These are phyloP conservation scores for Acanthamoeba healyi DNA, from an alignment of 208 protist species.

Conservation along the genomic window DNA sequence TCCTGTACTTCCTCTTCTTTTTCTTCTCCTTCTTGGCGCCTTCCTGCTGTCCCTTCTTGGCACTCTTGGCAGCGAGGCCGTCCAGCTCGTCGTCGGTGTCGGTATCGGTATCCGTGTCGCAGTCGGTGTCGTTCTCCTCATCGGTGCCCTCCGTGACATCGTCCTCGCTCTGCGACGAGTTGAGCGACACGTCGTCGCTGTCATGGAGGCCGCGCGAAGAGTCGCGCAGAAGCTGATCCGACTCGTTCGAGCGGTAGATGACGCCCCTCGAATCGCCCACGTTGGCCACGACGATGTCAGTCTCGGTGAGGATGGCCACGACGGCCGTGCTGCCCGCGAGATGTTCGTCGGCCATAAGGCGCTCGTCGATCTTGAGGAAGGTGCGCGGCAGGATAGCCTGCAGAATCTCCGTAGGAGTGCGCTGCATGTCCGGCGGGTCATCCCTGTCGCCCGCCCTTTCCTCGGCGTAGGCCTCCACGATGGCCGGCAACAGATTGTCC, in stretches of 20 bases:
- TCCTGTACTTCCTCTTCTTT: not conserved
- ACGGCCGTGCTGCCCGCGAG: conserved; percentile 50
- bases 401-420: not conserved
- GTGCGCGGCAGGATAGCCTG: conserved; percentile 31
- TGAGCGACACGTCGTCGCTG: not conserved
- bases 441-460: not conserved
- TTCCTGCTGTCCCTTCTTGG: not conserved
- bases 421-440: not conserved
- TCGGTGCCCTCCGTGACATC: conserved; percentile 8
- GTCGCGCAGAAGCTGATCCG: not conserved
- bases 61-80: not conserved
- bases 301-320: conserved; percentile 37
- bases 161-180: conserved; percentile 4
- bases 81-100: not conserved
- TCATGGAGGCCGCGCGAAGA: not conserved
- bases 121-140: not conserved
- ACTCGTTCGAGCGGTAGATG: not conserved
- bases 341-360: not conserved
- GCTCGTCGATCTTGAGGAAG: conserved; percentile 36
- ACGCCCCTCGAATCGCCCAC: conserved; percentile 26
- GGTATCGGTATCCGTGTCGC: not conserved
- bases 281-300: conserved; percentile 36
- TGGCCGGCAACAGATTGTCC: not conserved
- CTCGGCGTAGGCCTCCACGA: conserved; percentile 9
- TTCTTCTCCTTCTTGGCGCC: not conserved